phyloP scores from a whole-genome alignment of 345 rosid species.

The Microcos paniculata region DNA sequence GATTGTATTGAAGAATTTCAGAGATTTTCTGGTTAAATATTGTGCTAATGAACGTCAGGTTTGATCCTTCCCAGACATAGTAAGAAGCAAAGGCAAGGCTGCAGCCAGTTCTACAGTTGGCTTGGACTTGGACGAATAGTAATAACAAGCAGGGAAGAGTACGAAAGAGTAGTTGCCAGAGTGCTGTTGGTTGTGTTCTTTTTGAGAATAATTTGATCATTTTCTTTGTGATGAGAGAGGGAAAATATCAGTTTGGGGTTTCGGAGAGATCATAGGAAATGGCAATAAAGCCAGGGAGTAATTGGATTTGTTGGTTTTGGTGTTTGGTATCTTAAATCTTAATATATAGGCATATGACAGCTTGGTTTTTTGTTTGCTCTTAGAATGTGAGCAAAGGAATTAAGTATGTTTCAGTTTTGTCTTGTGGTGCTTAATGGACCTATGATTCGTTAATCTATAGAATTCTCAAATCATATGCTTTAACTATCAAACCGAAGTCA shows the following conservation, averaged over 20 bases:
- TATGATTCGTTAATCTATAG: not conserved
- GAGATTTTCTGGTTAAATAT: conserved; percentile 23
- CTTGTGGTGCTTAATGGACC: not conserved
- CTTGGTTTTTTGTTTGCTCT: conserved; percentile 10
- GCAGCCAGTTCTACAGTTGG: conserved; percentile 43
- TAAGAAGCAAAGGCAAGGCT: conserved; percentile 44
- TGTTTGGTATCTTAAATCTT: conserved; percentile 17
- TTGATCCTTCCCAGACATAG: conserved; percentile 34
- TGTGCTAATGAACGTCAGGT: conserved; percentile 42
- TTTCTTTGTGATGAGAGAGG: not conserved
- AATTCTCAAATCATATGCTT: not conserved
- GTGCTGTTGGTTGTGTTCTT: not conserved
- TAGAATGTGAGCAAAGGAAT: not conserved
- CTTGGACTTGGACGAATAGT: conserved; percentile 13
- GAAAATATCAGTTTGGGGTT: conserved; percentile 2
- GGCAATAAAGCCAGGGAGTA: not conserved
- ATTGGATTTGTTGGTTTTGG: conserved; percentile 8
- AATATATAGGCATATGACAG: not conserved
- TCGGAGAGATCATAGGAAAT: conserved; percentile 1
- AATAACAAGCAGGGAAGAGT: conserved; percentile 5
- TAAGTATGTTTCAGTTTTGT: conserved; percentile 9
- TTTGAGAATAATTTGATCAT: not conserved
- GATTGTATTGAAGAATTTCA: conserved; percentile 36
- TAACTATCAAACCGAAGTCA: not conserved
- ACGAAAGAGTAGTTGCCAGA: not conserved